Percentiles rank a stretch among this genome's conserved stretches.
phyloP scores from a whole-genome alignment of 1,284 basidiomycete genomes.

The Grifola frondosa region DNA sequence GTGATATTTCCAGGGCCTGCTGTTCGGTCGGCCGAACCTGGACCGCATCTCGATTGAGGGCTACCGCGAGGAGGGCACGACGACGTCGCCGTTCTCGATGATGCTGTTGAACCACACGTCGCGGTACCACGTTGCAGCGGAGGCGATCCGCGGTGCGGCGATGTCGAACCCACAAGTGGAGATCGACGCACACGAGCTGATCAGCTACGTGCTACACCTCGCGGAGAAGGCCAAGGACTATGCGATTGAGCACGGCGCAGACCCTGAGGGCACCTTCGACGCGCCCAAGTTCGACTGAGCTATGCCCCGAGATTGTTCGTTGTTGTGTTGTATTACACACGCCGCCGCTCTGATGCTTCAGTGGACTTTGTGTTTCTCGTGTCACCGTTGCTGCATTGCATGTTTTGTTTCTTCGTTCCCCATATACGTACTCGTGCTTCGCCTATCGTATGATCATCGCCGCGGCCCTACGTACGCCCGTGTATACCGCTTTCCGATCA shows the following conservation, averaged over 20 bases:
- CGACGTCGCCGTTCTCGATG: constrained; percentile 74
- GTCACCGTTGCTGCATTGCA: too few species aligned
- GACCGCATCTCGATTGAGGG: constrained; percentile 56
- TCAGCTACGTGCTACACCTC: constrained; percentile 54
- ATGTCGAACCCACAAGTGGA: constrained; percentile 50
- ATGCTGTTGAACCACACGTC: constrained; percentile 68
- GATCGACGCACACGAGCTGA: constrained; percentile 50
- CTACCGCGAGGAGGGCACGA: constrained; percentile 68
- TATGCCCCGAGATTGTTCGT: too few species aligned
- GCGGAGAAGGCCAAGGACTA: constrained; percentile 55
- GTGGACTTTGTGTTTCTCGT: too few species aligned
- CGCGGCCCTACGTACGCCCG: too few species aligned
- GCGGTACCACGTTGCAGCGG: constrained; percentile 60
- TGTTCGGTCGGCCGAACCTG: constrained; percentile 55
- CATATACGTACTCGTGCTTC: too few species aligned
- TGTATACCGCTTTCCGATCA: too few species aligned
- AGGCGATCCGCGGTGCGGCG: constrained; percentile 56
- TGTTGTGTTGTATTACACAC: too few species aligned
- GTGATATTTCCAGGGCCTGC: constrained; percentile 42
- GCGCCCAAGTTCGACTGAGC: constrained; percentile 39
- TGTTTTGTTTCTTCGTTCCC: too few species aligned
- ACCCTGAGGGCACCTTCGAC: constrained; percentile 49
- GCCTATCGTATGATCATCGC: too few species aligned
- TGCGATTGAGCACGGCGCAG: constrained; percentile 53
- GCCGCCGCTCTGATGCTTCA: too few species aligned